Conservation (phyloP, 768 basidiomycete species). For the Cyathus striatus region DNA sequence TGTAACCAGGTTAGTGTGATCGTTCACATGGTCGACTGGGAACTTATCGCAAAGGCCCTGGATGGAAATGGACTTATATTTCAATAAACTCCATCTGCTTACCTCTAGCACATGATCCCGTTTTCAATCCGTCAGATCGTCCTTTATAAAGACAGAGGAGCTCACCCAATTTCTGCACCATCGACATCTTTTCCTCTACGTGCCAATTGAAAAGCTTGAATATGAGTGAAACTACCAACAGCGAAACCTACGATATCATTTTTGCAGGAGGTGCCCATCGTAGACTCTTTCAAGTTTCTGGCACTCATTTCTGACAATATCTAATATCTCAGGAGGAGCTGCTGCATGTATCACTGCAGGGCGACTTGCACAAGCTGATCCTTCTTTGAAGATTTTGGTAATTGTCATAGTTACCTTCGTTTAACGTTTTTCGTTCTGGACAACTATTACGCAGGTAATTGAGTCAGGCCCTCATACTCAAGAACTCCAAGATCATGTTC, state of each 20-base stretch:
- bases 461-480: neutral
- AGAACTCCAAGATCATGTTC: neutral
- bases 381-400: slow-evolving; percentile 50
- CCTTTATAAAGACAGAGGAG: too few species aligned
- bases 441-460: neutral
- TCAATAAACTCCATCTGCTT: too few species aligned
- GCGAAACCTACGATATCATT: slow-evolving; percentile 38
- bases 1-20: too few species aligned
- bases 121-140: too few species aligned
- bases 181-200: too few species aligned
- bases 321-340: slow-evolving; percentile 35
- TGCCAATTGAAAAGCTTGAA: too few species aligned
- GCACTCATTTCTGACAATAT: neutral
- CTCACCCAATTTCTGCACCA: too few species aligned
- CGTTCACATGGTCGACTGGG: too few species aligned
- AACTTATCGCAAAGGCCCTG: too few species aligned
- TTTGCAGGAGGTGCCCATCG: slow-evolving; percentile 47
- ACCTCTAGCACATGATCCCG: too few species aligned
- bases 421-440: neutral
- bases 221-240: neutral
- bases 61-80: too few species aligned
- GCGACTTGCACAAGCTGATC: slow-evolving; percentile 48
- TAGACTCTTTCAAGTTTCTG: neutral
- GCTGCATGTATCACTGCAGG: slow-evolving; percentile 53
- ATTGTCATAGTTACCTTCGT: neutral